Conservation (phyloP, 2,329 filamentous ascomycete species). For the Zalaria obscura region DNA sequence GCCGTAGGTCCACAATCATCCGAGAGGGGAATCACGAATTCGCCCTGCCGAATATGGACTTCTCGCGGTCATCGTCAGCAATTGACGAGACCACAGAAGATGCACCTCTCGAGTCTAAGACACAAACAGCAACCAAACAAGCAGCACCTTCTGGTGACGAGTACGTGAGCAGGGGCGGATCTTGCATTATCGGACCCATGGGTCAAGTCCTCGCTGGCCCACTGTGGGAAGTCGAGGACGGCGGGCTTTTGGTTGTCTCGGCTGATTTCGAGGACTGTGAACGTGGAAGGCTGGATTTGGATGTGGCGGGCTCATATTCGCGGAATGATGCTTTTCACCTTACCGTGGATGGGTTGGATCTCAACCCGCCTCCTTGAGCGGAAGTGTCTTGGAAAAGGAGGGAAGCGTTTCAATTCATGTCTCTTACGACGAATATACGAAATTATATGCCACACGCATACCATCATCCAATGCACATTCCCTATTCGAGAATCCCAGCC, state of each 20-base stretch:
- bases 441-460: too few species aligned
- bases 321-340: slow-evolving; percentile 52
- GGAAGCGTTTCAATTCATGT: too few species aligned
- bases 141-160: slow-evolving; percentile 20
- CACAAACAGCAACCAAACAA: background rate
- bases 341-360: slow-evolving; percentile 44
- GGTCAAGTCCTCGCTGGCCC: slow-evolving; percentile 72
- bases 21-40: slow-evolving; percentile 41
- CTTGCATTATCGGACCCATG: slow-evolving; percentile 64
- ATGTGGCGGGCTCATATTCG: slow-evolving; percentile 76
- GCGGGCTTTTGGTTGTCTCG: slow-evolving; percentile 53
- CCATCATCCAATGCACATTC: too few species aligned
- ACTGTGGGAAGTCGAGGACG: slow-evolving; percentile 62
- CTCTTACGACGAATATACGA: too few species aligned
- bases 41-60: slow-evolving; percentile 23
- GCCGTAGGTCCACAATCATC: slow-evolving; percentile 6
- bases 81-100: slow-evolving; percentile 2
- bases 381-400: background rate
- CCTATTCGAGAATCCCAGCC: too few species aligned
- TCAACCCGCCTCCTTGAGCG: slow-evolving; percentile 40
- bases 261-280: slow-evolving; percentile 83
- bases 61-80: slow-evolving; percentile 2
- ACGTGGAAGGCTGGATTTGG: slow-evolving; percentile 65
- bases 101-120: slow-evolving; percentile 1
- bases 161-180: slow-evolving; percentile 62